phyloP scores from a whole-genome alignment of 768 basidiomycete genomes.

The Leccinum barrowsii region DNA sequence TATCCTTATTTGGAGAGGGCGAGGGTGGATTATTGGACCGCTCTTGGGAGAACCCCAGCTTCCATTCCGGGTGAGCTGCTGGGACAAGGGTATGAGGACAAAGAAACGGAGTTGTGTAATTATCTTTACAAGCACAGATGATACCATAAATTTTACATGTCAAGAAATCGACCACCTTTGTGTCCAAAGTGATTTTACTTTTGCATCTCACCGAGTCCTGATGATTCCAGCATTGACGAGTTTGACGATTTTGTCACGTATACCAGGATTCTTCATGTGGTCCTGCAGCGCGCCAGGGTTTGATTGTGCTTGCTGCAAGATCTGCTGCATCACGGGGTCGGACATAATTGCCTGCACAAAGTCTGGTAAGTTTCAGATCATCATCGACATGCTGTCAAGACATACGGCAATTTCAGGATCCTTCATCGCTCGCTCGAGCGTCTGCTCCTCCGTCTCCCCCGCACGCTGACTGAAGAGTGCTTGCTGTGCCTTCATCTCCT shows the following conservation, averaged over 20 bases:
- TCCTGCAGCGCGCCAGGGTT: slow-evolving; percentile 89
- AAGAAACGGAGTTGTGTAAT: slow-evolving; percentile 6
- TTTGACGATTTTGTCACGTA: slow-evolving; percentile 82
- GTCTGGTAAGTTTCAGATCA: slow-evolving; percentile 5
- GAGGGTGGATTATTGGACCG: slow-evolving; percentile 49
- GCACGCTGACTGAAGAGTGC: slow-evolving; percentile 76
- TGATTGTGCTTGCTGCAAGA: slow-evolving; percentile 89
- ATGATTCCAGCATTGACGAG: slow-evolving; percentile 92
- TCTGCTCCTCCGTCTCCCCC: slow-evolving; percentile 89
- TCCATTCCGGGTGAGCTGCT: slow-evolving; percentile 8
- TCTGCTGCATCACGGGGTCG: slow-evolving; percentile 92
- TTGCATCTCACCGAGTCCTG: slow-evolving; percentile 60
- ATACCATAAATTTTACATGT: slow-evolving; percentile 22
- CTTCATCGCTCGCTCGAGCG: slow-evolving; percentile 89
- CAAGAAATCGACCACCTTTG: slow-evolving; percentile 11
- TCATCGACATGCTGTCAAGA: slow-evolving; percentile 10
- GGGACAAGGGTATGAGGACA: not conserved
- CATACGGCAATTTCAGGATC: slow-evolving; percentile 93
- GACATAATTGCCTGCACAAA: slow-evolving; percentile 67
- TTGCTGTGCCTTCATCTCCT: slow-evolving; percentile 76
- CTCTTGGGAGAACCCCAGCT: slow-evolving; percentile 67
- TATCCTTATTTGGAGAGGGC: slow-evolving; percentile 43
- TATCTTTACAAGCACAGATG: slow-evolving; percentile 22
- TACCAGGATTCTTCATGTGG: slow-evolving; percentile 91
- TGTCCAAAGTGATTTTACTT: slow-evolving; percentile 9